Conservation (phyloP, 1,139 yeast species). For the Pichia kudriavzevii region DNA sequence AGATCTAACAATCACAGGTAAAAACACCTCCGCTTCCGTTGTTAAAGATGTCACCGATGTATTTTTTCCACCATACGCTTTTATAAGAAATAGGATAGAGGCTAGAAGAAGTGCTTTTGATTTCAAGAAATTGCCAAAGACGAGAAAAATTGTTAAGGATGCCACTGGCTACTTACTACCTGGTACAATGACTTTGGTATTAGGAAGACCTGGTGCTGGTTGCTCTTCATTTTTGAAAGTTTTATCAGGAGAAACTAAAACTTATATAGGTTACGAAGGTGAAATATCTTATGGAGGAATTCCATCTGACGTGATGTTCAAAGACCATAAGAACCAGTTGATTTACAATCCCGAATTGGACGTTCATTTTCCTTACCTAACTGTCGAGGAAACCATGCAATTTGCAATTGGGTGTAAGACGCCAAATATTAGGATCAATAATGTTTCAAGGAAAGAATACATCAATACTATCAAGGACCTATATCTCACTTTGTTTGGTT, state of each 20-base stretch:
- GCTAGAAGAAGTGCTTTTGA: slow-evolving; percentile 14
- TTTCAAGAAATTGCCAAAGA: slow-evolving; percentile 20
- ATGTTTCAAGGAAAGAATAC: slow-evolving; percentile 33
- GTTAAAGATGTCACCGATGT: slow-evolving; percentile 44
- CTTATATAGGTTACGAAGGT: slow-evolving; percentile 22
- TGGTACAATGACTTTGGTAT: slow-evolving; percentile 47
- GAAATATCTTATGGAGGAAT: slow-evolving; percentile 40
- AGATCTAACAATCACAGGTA: slow-evolving; percentile 40
- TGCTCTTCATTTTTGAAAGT: slow-evolving; percentile 41
- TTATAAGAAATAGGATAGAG: slow-evolving; percentile 15
- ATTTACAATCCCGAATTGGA: slow-evolving; percentile 39
- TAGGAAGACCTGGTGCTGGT: slow-evolving; percentile 53
- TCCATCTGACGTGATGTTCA: slow-evolving; percentile 57
- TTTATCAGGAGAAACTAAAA: slow-evolving; percentile 29
- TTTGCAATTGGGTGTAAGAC: slow-evolving; percentile 39
- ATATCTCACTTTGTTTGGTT: slow-evolving; percentile 45
- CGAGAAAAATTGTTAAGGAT: slow-evolving; percentile 33
- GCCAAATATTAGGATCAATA: slow-evolving; percentile 34
- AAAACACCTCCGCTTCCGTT: slow-evolving; percentile 40
- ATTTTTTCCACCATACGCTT: slow-evolving; percentile 32
- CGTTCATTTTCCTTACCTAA: slow-evolving; percentile 37
- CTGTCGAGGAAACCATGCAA: slow-evolving; percentile 38
- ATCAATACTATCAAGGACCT: slow-evolving; percentile 37
- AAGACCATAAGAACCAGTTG: slow-evolving; percentile 33
- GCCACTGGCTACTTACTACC: slow-evolving; percentile 38